A percentile compares a stretch with the other conserved stretches of the same genome.
These are phyloP conservation scores for Penicillium dipodomyicola DNA, from an alignment of 495 filamentous ascomycete species.

Conservation along the genomic window DNA sequence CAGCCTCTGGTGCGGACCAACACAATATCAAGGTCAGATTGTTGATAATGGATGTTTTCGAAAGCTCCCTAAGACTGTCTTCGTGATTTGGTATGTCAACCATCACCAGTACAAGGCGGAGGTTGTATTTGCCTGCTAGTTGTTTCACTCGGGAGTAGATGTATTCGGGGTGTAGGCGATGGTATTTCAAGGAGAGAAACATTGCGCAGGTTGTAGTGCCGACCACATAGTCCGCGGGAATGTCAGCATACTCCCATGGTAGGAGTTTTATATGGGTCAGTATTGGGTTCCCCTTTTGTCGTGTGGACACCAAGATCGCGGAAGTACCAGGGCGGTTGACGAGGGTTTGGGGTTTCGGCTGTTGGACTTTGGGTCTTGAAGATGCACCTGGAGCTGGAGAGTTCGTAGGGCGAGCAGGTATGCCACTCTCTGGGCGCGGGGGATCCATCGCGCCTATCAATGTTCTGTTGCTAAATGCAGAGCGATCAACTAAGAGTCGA, in stretches of 20 bases:
- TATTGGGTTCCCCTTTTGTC: conserved; percentile 95
- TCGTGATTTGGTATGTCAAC: conserved; percentile 91
- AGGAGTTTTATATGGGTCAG: conserved; percentile 74
- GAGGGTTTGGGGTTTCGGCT: conserved; percentile 83
- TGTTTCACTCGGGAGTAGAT: conserved; percentile 87
- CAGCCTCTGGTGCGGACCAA: conserved; percentile 92
- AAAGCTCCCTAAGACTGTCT: conserved; percentile 73
- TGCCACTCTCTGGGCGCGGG: conserved; percentile 39
- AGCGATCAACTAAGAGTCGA: conserved; percentile 17
- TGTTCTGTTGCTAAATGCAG: not conserved
- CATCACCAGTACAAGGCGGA: conserved; percentile 82
- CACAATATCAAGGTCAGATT: conserved; percentile 88
- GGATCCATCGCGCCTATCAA: conserved; percentile 2
- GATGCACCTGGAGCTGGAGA: conserved; percentile 29
- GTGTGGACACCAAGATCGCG: conserved; percentile 77
- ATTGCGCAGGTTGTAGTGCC: conserved; percentile 86
- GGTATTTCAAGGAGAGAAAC: conserved; percentile 95
- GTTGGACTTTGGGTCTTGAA: conserved; percentile 60
- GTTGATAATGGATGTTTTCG: conserved; percentile 87
- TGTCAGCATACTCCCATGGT: conserved; percentile 97
- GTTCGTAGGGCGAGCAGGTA: conserved; percentile 20
- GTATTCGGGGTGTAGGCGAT: conserved; percentile 95
- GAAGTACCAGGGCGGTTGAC: conserved; percentile 65
- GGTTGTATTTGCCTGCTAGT: conserved; percentile 74
- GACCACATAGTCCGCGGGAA: conserved; percentile 87